Conservation (phyloP, 2,329 filamentous ascomycete genomes). For the Phoma sp. region DNA sequence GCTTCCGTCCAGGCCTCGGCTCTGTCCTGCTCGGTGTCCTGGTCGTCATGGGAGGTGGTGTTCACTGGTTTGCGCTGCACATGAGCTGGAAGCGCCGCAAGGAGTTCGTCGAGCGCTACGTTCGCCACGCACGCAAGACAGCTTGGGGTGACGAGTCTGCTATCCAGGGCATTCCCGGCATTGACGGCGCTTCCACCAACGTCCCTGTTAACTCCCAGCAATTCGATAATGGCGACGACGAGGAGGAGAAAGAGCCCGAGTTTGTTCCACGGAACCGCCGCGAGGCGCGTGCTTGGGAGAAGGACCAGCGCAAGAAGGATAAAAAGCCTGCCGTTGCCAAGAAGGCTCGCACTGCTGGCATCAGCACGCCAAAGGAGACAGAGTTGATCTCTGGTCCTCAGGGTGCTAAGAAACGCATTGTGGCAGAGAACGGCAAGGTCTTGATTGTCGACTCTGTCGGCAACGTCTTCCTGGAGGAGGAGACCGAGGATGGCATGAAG, state of each 20-base stretch:
- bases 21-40: slow-evolving; percentile 84
- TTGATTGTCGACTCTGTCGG: slow-evolving; percentile 90
- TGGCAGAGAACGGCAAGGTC: slow-evolving; percentile 94
- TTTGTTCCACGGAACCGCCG: slow-evolving; percentile 74
- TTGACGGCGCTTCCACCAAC: slow-evolving; percentile 50
- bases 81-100: slow-evolving; percentile 88
- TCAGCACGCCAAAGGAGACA: slow-evolving; percentile 62
- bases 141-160: slow-evolving; percentile 87
- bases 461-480: slow-evolving; percentile 93
- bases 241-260: slow-evolving; percentile 56
- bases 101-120: slow-evolving; percentile 90
- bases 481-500: slow-evolving; percentile 82
- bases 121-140: slow-evolving; percentile 82
- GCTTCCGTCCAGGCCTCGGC: slow-evolving; percentile 88
- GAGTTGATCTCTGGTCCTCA: slow-evolving; percentile 64
- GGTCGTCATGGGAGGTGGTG: slow-evolving; percentile 78
- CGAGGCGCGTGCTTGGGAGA: slow-evolving; percentile 87
- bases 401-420: slow-evolving; percentile 83
- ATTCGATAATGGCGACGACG: slow-evolving; percentile 33
- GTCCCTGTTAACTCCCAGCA: slow-evolving; percentile 32
- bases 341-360: slow-evolving; percentile 59
- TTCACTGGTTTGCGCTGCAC: slow-evolving; percentile 85
- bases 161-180: slow-evolving; percentile 69
- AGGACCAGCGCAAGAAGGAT: slow-evolving; percentile 72
- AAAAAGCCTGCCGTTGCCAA: slow-evolving; percentile 58